Evolutionary conservation across 108 stramenopile species (phyloP), one percentile per base, ranked within the genome.

Genomic region (Cyclostephanos invisitatus): DNA sequence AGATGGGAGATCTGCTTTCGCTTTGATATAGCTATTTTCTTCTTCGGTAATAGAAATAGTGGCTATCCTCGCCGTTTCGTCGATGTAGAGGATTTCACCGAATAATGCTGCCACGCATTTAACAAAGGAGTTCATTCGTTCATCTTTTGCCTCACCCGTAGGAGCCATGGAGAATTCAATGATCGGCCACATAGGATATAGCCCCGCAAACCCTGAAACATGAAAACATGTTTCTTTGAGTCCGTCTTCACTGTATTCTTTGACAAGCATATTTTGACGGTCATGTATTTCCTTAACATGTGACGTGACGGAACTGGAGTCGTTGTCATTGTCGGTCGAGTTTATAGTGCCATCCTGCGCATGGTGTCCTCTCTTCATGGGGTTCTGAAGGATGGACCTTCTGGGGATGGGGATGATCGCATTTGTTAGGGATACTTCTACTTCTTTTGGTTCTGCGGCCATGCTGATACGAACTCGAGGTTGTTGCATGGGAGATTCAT

Each of bases 121-220:
- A 28, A 38, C 60, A 38, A 61, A 61, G 28, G 6, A 5, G 7
- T 20, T 61, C 60, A 61, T 61, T 28, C 37, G 8, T 0, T 35
- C 60, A 0, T 21, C 18, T 7, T 35, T 38, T 5, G 32, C 25
- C 1, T 21, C 7, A 5, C 36, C 32, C 6, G 32, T 61, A 7
- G 37, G 36, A 1, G 20, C 1, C 5, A 37, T 61, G 3, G 60
- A 2, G 1, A 61, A 2, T 8, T 61, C 60, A 2, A 61, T 17
- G 14, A 61, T 61, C 8, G 25, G 60, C 60, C 60, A 61, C 10
- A 28, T 28, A 12, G 60, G 60, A 8, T 61, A 24, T 5, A 18
- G 24, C 28, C 29, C 29, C 4, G n/a, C 29, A 9, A 61, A 61
- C 5, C 35, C 60, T 8, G 32, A 3, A 32, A 61, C 27, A 5